phyloP scores from a whole-genome alignment of 2,329 filamentous ascomycete species.

The Zasmidium citrigriseum region DNA sequence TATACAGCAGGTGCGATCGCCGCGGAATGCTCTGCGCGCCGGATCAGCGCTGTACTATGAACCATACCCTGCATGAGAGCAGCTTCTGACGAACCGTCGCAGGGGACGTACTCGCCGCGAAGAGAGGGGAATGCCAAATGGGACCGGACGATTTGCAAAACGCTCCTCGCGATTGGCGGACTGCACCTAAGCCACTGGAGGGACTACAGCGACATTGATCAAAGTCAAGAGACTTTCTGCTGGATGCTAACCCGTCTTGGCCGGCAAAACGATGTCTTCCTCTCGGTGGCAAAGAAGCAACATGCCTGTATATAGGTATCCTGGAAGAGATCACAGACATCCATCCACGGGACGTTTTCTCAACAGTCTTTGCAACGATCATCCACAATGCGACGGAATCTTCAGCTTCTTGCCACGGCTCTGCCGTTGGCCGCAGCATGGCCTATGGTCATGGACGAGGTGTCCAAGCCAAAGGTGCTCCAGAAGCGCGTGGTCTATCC shows the following conservation, averaged over 20 bases:
- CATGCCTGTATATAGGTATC: background rate
- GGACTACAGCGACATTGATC: background rate
- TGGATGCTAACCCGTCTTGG: background rate
- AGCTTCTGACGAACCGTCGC: too few relatives aligned
- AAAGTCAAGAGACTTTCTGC: background rate
- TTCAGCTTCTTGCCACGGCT: slow-evolving; percentile 7
- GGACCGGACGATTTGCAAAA: background rate
- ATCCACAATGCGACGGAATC: background rate
- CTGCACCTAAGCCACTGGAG: background rate
- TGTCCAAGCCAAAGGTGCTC: background rate
- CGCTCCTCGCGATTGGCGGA: background rate
- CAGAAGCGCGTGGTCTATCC: slow-evolving; percentile 16
- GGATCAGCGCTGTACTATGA: too few relatives aligned
- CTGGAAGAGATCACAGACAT: background rate
- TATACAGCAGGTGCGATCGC: background rate
- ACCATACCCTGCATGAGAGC: too few relatives aligned
- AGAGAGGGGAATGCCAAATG: background rate
- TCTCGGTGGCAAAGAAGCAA: background rate
- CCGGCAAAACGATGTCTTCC: background rate
- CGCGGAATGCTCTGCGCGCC: too few relatives aligned
- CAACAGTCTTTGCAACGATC: background rate
- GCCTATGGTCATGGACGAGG: slow-evolving; percentile 15
- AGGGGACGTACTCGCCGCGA: background rate
- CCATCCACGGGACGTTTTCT: background rate
- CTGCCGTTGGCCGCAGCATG: slow-evolving; percentile 22